Evolutionary conservation across 805 yeast species (phyloP), one percentile per base, ranked within the genome.

Genomic region (Lachancea cidri): DNA sequence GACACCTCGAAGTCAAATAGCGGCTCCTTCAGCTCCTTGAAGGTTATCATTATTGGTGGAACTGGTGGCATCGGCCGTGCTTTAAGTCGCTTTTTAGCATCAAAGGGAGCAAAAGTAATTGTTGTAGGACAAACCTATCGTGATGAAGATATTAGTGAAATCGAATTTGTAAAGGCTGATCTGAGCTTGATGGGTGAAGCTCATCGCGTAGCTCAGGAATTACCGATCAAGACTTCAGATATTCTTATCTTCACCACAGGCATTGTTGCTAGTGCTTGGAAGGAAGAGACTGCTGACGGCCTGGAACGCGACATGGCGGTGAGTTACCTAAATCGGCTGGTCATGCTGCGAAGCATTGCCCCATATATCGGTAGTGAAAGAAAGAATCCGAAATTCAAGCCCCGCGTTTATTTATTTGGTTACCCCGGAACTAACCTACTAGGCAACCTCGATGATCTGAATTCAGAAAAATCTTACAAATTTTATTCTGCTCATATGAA

Each of bases 31-130:
- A n/a, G n/a, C n/a, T 17, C 36, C 9, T 29, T 51, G 17, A 53
- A 55, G 16, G 58, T 56, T 3, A 48, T 53, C 2, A 38, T 66
- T n/a, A 46, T 68, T 31, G 72, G 72, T 18, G 72, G 72, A 8
- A 68, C 71, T 1, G 65, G 66, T 38, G 72, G 72, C 3, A 41
- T 67, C 3, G 72, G 72, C 4, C 57, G 66, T 17, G 61, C 69
- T 2, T 44, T 67, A n/a, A 47, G 60, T 3, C 43, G 41, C 8
- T 38, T 39, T 5, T 41, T 64, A 14, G 61, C 65, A 1, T 14
- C 40, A 2, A 33, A 44, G 6, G 69, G 67, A 17, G 64, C 61
- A 1, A 35, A 51, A 1, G 69, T 66, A 4, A 63, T 65, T 1
- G 70, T 66, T 25, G 56, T 65, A 29, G 70, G 71, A 1, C 53